These are phyloP conservation scores for Monilinia fructigena DNA, from an alignment of 2,329 filamentous ascomycete species.

Conservation along the genomic window DNA sequence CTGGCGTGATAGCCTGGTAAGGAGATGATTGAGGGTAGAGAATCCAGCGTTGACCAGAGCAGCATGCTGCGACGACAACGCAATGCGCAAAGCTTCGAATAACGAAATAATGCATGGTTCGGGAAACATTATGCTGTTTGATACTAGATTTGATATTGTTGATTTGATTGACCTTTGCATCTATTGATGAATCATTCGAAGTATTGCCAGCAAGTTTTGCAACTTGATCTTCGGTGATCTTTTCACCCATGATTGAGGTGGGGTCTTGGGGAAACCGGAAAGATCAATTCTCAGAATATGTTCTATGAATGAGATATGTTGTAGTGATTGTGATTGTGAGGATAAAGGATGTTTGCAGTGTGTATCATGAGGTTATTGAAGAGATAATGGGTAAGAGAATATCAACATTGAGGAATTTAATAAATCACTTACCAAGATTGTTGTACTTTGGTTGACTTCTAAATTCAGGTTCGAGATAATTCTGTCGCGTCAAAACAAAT, in stretches of 20 bases:
- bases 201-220: conserved; percentile 52
- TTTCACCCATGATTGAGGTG: conserved; percentile 50
- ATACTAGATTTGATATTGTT: conserved; percentile 80
- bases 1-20: conserved; percentile 83
- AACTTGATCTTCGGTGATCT: conserved; percentile 59
- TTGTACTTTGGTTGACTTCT: conserved; percentile 8
- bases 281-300: conserved; percentile 22
- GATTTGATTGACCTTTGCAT: conserved; percentile 69
- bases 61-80: conserved; percentile 73
- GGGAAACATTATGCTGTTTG: conserved; percentile 85
- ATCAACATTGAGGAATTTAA: neutral
- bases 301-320: conserved; percentile 29
- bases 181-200: conserved; percentile 63
- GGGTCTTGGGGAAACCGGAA: conserved; percentile 19
- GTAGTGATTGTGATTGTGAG: conserved; percentile 19
- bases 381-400: neutral
- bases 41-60: conserved; percentile 79
- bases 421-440: conserved; percentile 15
- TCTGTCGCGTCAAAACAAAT: conserved; percentile 24
- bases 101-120: conserved; percentile 68
- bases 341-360: conserved; percentile 13
- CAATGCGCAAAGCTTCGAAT: conserved; percentile 77
- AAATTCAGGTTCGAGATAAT: conserved; percentile 16
- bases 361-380: neutral
- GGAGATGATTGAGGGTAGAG: conserved; percentile 80